Conservation (phyloP, 1,284 basidiomycete genomes). For the Cutaneotrichosporon cavernicola region DNA sequence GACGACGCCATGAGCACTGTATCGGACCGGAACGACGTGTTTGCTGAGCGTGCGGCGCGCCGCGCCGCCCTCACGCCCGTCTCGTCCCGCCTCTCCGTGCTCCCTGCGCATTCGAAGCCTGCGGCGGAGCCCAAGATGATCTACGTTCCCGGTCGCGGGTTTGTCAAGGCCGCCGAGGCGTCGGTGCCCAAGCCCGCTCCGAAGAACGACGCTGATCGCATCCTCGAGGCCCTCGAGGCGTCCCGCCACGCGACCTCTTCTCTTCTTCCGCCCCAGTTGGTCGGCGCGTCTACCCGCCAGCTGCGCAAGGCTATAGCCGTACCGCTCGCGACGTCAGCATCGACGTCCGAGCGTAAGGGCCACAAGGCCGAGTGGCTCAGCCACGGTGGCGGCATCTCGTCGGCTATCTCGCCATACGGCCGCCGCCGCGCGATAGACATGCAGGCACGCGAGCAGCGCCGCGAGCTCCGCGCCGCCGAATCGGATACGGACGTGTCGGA, state of each 20-base stretch:
- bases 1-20: constrained; percentile 37
- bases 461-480: constrained; percentile 14
- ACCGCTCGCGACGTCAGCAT: constrained; percentile 43
- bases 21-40: constrained; percentile 8
- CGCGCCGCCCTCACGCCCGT: constrained; percentile 3
- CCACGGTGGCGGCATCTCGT: constrained; percentile 34
- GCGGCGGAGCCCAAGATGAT: constrained; percentile 31
- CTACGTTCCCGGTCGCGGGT: constrained; percentile 45
- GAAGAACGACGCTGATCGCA: constrained; percentile 50
- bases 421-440: constrained; percentile 40
- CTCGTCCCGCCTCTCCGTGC: constrained; percentile 10
- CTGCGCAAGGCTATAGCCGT: constrained; percentile 47
- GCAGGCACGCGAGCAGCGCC: constrained; percentile 33
- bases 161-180: constrained; percentile 42
- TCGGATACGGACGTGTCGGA: constrained; percentile 21
- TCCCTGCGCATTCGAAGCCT: constrained; percentile 5
- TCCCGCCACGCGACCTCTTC: constrained; percentile 28
- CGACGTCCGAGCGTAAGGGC: constrained; percentile 34
- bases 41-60: constrained; percentile 8
- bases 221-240: constrained; percentile 48
- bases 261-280: constrained; percentile 28
- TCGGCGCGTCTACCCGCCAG: constrained; percentile 45
- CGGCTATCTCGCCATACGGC: constrained; percentile 52
- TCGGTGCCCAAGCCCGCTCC: constrained; percentile 32
- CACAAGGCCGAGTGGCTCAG: constrained; percentile 22